These are phyloP conservation scores for Cladosporium sp. DNA, from an alignment of 2,329 filamentous ascomycete genomes.

Conservation along the genomic window DNA sequence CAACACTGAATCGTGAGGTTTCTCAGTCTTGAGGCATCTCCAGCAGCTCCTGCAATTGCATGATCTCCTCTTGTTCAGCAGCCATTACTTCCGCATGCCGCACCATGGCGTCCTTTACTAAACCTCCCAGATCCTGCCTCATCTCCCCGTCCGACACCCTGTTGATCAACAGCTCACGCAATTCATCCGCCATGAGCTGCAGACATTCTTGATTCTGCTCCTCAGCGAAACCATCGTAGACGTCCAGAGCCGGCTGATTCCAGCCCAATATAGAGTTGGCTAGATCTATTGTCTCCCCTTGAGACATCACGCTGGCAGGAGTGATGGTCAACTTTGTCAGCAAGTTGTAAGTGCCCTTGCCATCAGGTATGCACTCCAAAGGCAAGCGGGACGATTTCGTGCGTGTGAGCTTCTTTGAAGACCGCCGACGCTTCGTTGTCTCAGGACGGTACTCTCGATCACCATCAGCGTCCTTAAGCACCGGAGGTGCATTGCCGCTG, in stretches of 20 bases:
- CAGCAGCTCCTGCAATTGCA: neutral
- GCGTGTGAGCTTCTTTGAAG: conserved; percentile 19
- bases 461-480: conserved; percentile 5
- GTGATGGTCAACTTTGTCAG: neutral
- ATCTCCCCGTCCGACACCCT: conserved; percentile 19
- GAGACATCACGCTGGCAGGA: conserved; percentile 1
- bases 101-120: neutral
- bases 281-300: conserved; percentile 14
- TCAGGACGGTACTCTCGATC: conserved; percentile 15
- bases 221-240: conserved; percentile 12
- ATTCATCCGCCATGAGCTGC: conserved; percentile 10
- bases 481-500: conserved; percentile 16
- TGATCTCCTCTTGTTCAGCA: neutral
- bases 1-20: neutral
- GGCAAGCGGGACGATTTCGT: conserved; percentile 34
- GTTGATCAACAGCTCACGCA: conserved; percentile 16
- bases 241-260: conserved; percentile 21
- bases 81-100: neutral
- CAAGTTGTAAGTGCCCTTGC: conserved; percentile 20
- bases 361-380: conserved; percentile 33
- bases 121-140: conserved; percentile 18
- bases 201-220: conserved; percentile 12
- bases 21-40: neutral
- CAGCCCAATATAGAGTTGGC: conserved; percentile 18
- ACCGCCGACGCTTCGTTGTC: conserved; percentile 16